Evolutionary conservation across 164 flowering plant genomes (phyloP).

Genomic region (Brasenia schreberi): DNA sequence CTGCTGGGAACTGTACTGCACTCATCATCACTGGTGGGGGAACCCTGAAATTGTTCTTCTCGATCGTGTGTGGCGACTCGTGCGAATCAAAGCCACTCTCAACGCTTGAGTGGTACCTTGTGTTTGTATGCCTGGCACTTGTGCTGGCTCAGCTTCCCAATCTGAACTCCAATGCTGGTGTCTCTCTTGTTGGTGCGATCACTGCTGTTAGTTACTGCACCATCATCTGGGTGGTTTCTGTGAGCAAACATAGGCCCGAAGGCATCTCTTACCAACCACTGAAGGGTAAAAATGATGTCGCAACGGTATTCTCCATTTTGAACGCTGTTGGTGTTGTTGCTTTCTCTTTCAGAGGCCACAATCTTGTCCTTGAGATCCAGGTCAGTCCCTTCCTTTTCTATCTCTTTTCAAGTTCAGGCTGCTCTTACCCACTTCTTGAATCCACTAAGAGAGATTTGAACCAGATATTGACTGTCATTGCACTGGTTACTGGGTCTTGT

Average conservation of each 20-base stretch:
- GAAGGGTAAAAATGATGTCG: conserved; percentile 6
- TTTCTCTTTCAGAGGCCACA: conserved; percentile 82
- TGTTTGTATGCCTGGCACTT: conserved; percentile 41
- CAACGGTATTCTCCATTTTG: conserved; percentile 23
- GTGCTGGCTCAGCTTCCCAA: conserved; percentile 52
- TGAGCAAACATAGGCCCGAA: conserved; percentile 20
- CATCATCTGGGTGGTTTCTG: conserved; percentile 37
- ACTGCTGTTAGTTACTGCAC: conserved; percentile 50
- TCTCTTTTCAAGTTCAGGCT: not conserved
- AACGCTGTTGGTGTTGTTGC: conserved; percentile 66
- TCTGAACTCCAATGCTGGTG: conserved; percentile 57
- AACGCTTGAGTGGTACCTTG: conserved; percentile 58
- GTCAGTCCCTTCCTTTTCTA: conserved; percentile 11
- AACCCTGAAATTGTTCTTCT: conserved; percentile 33
- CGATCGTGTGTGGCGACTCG: conserved; percentile 27
- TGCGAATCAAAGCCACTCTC: conserved; percentile 30
- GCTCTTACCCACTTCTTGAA: too few species aligned
- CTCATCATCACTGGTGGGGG: conserved; percentile 52
- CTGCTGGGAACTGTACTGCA: conserved; percentile 58
- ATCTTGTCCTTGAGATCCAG: conserved; percentile 72
- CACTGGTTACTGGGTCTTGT: not conserved
- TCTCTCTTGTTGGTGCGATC: conserved; percentile 48
- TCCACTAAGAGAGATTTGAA: too few species aligned
- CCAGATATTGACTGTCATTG: too few species aligned
- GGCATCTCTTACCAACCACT: conserved; percentile 23